phyloP scores from a whole-genome alignment of 352 stramenopile species.

The Pseudoperonospora humuli region DNA sequence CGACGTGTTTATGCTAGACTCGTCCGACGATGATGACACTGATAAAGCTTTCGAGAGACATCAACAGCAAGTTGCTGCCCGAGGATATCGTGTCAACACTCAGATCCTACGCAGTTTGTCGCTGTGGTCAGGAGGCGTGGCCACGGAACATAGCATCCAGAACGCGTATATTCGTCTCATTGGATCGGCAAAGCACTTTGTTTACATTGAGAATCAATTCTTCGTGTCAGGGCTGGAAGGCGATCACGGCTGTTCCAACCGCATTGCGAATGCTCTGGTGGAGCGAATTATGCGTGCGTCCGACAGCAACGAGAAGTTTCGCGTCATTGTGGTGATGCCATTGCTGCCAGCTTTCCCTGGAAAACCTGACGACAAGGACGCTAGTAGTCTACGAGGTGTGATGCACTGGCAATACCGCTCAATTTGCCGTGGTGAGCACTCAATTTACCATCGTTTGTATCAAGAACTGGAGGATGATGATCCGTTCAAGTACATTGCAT shows the following conservation, averaged over 20 bases:
- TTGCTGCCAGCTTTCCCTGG: conserved; percentile 76
- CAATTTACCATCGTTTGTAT: conserved; percentile 74
- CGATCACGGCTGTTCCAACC: conserved; percentile 71
- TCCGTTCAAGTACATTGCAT: conserved; percentile 84
- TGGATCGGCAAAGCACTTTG: conserved; percentile 72
- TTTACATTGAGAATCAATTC: conserved; percentile 92
- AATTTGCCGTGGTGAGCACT: conserved; percentile 75
- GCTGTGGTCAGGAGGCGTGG: conserved; percentile 65
- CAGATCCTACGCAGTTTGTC: conserved; percentile 80
- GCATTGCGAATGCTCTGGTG: conserved; percentile 73
- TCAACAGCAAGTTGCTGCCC: conserved; percentile 18
- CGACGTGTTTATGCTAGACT: conserved; percentile 12
- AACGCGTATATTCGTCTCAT: conserved; percentile 88
- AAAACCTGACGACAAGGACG: conserved; percentile 71
- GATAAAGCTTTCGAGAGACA: conserved; percentile 29
- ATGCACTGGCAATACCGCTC: conserved; percentile 87
- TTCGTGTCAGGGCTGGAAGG: conserved; percentile 83
- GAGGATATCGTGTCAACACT: conserved; percentile 41
- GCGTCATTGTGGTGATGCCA: conserved; percentile 81
- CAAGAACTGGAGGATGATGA: conserved; percentile 71
- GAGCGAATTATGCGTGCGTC: conserved; percentile 67
- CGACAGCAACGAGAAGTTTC: conserved; percentile 78
- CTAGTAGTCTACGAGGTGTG: conserved; percentile 71
- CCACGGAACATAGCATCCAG: conserved; percentile 85
- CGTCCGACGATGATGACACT: conserved; percentile 21